Conservation (phyloP, 2,329 filamentous ascomycete genomes). For the Cadophora malorum region DNA sequence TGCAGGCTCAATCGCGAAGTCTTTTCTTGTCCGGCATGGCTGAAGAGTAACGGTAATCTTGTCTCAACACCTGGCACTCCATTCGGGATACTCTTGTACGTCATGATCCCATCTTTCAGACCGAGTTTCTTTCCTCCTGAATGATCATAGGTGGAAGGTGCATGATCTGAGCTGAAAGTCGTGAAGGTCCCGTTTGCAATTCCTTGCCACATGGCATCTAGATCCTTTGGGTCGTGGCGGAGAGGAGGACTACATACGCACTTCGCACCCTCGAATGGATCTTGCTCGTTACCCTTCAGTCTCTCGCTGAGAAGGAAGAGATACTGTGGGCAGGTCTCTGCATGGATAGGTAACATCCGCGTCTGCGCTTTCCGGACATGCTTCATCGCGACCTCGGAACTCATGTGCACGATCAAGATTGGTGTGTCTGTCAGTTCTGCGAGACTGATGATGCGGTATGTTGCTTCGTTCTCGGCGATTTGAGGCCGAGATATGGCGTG, state of each 20-base stretch:
- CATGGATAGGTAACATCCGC: slow-evolving; percentile 57
- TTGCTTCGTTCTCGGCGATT: slow-evolving; percentile 56
- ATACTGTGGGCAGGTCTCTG: slow-evolving; percentile 65
- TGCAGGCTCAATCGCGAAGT: slow-evolving; percentile 32
- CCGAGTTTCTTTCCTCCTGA: slow-evolving; percentile 36
- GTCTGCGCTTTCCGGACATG: slow-evolving; percentile 59
- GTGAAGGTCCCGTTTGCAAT: slow-evolving; percentile 61
- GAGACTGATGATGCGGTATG: slow-evolving; percentile 56
- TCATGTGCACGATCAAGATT: slow-evolving; percentile 60
- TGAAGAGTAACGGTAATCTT: slow-evolving; percentile 35
- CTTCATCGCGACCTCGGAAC: slow-evolving; percentile 53
- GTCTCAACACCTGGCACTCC: slow-evolving; percentile 39
- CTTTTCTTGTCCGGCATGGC: slow-evolving; percentile 26
- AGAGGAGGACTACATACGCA: slow-evolving; percentile 60
- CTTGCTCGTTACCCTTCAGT: slow-evolving; percentile 49
- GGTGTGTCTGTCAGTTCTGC: slow-evolving; percentile 57
- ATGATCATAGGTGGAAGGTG: slow-evolving; percentile 35
- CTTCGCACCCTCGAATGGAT: slow-evolving; percentile 57
- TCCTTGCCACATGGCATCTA: slow-evolving; percentile 58
- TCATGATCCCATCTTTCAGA: slow-evolving; percentile 33
- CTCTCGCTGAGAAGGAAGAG: slow-evolving; percentile 59
- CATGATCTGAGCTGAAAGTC: slow-evolving; percentile 52
- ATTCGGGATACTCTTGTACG: slow-evolving; percentile 38
- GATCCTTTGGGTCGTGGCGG: slow-evolving; percentile 54
- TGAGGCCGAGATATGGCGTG: slow-evolving; percentile 54